Conservation (phyloP, 805 yeast genomes). For the Wickerhamomyces hampshirensis region DNA sequence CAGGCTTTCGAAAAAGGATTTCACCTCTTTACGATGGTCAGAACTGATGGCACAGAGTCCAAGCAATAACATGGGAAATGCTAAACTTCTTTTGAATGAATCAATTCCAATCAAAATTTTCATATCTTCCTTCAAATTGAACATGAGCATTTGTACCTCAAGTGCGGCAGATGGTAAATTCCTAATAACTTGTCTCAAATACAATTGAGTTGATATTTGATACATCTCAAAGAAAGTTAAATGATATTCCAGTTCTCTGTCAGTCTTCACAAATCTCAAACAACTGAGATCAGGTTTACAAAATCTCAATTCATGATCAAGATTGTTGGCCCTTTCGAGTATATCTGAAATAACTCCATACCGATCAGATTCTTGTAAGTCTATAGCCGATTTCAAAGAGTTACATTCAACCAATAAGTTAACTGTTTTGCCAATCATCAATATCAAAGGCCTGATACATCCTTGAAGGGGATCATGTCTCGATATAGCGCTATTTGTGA, state of each 20-base stretch:
- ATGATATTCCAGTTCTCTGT: slow-evolving; percentile 49
- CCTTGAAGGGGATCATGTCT: slow-evolving; percentile 27
- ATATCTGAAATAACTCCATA: slow-evolving; percentile 14
- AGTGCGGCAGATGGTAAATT: slow-evolving; percentile 46
- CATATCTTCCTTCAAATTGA: slow-evolving; percentile 44
- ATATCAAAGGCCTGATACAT: slow-evolving; percentile 20
- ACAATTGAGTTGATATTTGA: slow-evolving; percentile 50
- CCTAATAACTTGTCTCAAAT: slow-evolving; percentile 48
- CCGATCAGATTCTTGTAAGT: slow-evolving; percentile 20
- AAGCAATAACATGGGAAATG: slow-evolving; percentile 36
- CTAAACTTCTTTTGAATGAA: slow-evolving; percentile 43
- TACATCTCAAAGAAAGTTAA: slow-evolving; percentile 55
- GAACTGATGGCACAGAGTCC: slow-evolving; percentile 28
- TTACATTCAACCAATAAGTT: slow-evolving; percentile 19
- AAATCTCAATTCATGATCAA: slow-evolving; percentile 39
- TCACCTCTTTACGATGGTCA: slow-evolving; percentile 22
- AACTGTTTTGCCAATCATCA: slow-evolving; percentile 22
- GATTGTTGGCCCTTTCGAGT: slow-evolving; percentile 22
- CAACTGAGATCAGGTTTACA: slow-evolving; percentile 44
- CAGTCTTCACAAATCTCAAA: slow-evolving; percentile 22
- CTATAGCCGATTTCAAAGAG: slow-evolving; percentile 7
- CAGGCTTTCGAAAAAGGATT: slow-evolving; percentile 22
- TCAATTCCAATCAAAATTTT: slow-evolving; percentile 43
- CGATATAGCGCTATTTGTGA: slow-evolving; percentile 23
- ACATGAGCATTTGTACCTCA: slow-evolving; percentile 46